Percentiles rank a stretch among this genome's conserved stretches.
Conservation (phyloP, 345 rosid genomes). For the Euphorbia pulcherrima region DNA sequence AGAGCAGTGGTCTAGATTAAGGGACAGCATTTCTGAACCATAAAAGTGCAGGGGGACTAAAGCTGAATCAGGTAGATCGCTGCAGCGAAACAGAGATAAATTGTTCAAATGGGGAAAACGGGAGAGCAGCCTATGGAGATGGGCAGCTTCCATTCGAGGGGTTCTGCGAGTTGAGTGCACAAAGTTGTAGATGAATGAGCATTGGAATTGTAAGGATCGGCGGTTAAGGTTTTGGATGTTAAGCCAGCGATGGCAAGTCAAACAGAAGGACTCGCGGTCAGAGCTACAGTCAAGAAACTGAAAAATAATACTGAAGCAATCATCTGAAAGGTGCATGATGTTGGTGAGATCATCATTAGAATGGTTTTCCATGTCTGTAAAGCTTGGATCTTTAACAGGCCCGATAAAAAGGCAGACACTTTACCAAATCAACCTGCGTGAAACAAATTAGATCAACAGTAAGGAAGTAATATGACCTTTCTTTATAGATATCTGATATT, state of each 20-base stretch:
- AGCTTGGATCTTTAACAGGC: too few species aligned
- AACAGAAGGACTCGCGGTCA: conserved; percentile 68
- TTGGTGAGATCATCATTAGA: conserved; percentile 31
- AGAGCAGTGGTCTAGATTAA: conserved; percentile 64
- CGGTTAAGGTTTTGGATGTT: conserved; percentile 53
- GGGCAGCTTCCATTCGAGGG: conserved; percentile 33
- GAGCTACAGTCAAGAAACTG: conserved; percentile 37
- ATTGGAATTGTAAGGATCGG: conserved; percentile 48
- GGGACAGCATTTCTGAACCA: conserved; percentile 47
- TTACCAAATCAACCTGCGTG: too few species aligned
- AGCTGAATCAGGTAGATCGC: conserved; percentile 50
- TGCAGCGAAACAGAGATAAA: conserved; percentile 66
- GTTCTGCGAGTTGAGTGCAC: conserved; percentile 34
- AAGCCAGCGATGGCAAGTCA: conserved; percentile 67
- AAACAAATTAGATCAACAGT: too few species aligned
- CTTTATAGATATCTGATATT: too few species aligned
- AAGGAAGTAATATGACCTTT: too few species aligned
- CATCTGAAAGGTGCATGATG: conserved; percentile 61
- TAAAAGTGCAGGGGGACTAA: conserved; percentile 38
- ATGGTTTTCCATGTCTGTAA: conserved; percentile 51
- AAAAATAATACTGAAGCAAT: conserved; percentile 63
- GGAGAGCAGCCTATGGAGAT: conserved; percentile 52
- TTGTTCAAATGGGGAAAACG: conserved; percentile 58
- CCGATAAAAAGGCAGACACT: too few species aligned
- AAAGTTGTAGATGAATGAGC: conserved; percentile 36